phyloP scores from a whole-genome alignment of 345 rosid species.

The Garcia nutans region DNA sequence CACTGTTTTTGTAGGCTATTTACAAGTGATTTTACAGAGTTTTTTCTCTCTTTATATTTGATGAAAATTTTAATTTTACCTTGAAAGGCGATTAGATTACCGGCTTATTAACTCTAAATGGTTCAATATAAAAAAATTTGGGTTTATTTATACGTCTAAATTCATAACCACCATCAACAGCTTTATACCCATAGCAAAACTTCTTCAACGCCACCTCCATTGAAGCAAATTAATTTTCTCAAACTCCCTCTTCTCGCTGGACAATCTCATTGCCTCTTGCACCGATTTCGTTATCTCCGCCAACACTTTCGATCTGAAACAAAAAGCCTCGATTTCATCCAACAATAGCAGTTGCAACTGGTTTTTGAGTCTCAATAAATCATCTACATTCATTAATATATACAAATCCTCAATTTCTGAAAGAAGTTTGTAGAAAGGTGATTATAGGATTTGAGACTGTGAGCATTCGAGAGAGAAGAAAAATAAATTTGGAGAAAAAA shows the following conservation, averaged over 20 bases:
- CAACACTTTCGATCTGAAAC: slow-evolving; percentile 73
- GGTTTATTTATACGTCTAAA: no score
- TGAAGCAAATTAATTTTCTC: slow-evolving; percentile 66
- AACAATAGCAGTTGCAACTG: slow-evolving; percentile 47
- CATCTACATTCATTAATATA: slow-evolving; percentile 76
- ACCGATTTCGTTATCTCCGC: slow-evolving; percentile 55
- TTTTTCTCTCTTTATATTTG: no score
- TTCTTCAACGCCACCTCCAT: slow-evolving; percentile 73
- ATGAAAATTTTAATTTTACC: no score
- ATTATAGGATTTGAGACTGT: no score
- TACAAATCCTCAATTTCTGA: slow-evolving; percentile 37
- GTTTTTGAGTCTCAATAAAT: slow-evolving; percentile 65
- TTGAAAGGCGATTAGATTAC: no score
- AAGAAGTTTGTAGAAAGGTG: no score
- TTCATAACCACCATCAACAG: slow-evolving; percentile 76
- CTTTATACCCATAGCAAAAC: slow-evolving; percentile 68
- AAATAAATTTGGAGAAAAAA: no score
- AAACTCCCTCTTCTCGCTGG: slow-evolving; percentile 46
- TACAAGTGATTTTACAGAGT: no score
- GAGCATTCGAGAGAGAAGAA: no score
- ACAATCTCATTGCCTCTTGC: slow-evolving; percentile 80
- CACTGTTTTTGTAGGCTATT: no score
- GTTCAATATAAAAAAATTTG: no score
- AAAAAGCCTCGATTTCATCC: slow-evolving; percentile 57
- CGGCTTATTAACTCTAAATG: no score